Evolutionary conservation across 306 rosid species (phyloP).

Genomic region (Fragaria vesca): DNA sequence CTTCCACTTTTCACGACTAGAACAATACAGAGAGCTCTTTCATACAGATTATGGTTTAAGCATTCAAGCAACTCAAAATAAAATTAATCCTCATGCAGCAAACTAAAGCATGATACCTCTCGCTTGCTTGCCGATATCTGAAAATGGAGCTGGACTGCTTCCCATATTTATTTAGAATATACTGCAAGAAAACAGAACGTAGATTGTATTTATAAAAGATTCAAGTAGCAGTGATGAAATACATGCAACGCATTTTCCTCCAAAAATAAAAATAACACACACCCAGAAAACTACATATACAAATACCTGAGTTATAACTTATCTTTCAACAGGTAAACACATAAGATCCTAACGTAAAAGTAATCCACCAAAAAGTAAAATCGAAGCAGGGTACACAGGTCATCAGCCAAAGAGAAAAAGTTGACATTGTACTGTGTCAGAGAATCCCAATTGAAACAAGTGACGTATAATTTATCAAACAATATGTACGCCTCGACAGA

Average conservation of each 20-base stretch:
- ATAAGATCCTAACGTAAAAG: not conserved
- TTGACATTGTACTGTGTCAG: not conserved
- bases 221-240: no score
- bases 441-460: not conserved
- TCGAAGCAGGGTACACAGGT: not conserved
- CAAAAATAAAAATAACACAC: not conserved
- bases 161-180: slow-evolving; percentile 53
- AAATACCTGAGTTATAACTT: not conserved
- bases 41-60: not conserved
- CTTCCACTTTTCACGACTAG: not conserved
- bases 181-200: not conserved
- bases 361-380: not conserved
- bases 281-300: not conserved
- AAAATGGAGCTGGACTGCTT: slow-evolving; percentile 80
- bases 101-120: slow-evolving; percentile 51
- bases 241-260: not conserved
- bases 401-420: not conserved
- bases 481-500: not conserved
- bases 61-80: not conserved
- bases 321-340: not conserved
- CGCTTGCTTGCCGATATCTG: slow-evolving; percentile 81
- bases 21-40: not conserved
- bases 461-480: not conserved
- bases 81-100: not conserved
- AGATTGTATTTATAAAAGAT: not conserved